phyloP scores from a whole-genome alignment of 169 alveolate genomes.

The Amoebophrya sp. region DNA sequence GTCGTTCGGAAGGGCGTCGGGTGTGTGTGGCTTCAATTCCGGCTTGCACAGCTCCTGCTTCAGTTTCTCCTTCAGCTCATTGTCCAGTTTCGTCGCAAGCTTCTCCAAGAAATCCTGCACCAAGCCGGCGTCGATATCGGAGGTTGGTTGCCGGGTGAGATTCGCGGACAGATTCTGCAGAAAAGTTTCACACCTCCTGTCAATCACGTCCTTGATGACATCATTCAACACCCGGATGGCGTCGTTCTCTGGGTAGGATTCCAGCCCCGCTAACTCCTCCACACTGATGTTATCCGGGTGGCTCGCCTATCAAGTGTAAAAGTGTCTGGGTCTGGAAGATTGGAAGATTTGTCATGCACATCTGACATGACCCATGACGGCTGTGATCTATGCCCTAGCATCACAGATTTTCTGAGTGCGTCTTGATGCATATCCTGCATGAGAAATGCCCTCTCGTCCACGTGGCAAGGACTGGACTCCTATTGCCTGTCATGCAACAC shows the following conservation, averaged over 20 bases:
- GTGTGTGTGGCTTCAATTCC: neutral
- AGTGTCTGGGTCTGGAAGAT: too few relatives aligned
- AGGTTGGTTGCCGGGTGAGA: neutral
- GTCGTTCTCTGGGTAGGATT: neutral
- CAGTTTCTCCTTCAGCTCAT: neutral
- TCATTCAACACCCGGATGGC: neutral
- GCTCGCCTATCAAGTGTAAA: too few relatives aligned
- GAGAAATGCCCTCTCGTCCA: too few relatives aligned
- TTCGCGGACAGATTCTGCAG: neutral
- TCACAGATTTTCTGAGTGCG: too few relatives aligned
- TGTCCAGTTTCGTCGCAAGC: neutral
- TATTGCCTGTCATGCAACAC: too few relatives aligned
- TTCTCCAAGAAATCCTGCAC: neutral
- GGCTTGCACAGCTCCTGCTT: too few relatives aligned
- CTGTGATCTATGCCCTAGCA: too few relatives aligned
- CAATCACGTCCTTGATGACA: neutral
- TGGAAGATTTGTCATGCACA: too few relatives aligned
- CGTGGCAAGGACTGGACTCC: too few relatives aligned
- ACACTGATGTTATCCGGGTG: neutral
- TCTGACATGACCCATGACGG: too few relatives aligned
- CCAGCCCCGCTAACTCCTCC: neutral
- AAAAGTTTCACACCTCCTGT: neutral
- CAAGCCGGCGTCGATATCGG: neutral
- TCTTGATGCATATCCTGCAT: too few relatives aligned
- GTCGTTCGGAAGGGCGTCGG: neutral